Evolutionary conservation across 2,329 filamentous ascomycete species (phyloP), one percentile per base, ranked within the genome.

Genomic region (Venturia carpophila): DNA sequence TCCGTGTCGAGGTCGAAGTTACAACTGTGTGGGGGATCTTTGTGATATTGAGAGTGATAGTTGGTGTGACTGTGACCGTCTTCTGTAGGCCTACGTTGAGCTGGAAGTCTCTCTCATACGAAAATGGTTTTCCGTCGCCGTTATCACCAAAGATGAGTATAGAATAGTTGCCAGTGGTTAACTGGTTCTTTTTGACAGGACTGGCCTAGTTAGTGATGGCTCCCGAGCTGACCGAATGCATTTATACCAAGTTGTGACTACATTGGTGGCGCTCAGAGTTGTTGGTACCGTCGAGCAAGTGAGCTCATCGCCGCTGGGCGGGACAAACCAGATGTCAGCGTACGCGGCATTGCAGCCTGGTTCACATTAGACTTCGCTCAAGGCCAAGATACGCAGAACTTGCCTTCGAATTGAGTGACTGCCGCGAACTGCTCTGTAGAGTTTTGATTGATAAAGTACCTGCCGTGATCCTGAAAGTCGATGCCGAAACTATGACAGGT

Each of bases 361-460:
- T 41, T 0, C 27, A 10, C 34, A 24, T 61, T 11, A 58, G 52
- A 37, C 1, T 34, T 15, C 15, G 17, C 52, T 30, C 21, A 19
- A 10, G 37, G 27, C 30, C 37, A 4, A n/a, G 17, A 27, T 24
- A 24, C 15, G 6, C 21, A 2, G 17, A 37, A 58, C 52, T 21
- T 21, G 27, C 60, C 60, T 61, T 61, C 60, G 66, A 80, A 80
- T 56, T 78, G 75, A 5, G 76, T 76, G 6, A 79, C 75, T 24
- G 75, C 75, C n/a, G 76, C 78, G 67, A 80, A 80, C 6, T 69
- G 68, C 3, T 78, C 76, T 4, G 70, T 71, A 0, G 76, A 79
- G 19, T 72, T 69, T 15, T 73, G 73, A 69, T 80, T 79, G 69
- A 80, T 79, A 69, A 80, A 80, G 70, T 79, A 80, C n/a, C 70